Conservation (phyloP, 805 yeast genomes). For the Teunomyces tritomae region DNA sequence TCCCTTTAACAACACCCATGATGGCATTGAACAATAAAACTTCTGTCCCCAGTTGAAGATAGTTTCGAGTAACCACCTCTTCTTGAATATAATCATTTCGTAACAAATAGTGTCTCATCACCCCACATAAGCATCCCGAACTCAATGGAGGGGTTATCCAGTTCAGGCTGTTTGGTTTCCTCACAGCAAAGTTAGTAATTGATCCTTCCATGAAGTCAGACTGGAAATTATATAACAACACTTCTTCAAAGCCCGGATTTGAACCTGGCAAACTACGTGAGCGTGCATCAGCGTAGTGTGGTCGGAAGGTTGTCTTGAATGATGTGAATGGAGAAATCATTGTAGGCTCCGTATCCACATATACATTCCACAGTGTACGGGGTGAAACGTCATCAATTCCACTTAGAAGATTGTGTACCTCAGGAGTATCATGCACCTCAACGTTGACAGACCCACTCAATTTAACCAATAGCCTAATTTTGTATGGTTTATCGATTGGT, state of each 20-base stretch:
- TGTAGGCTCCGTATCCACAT: constrained; percentile 53
- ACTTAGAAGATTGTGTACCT: constrained; percentile 24
- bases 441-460: constrained; percentile 28
- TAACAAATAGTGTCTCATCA: constrained; percentile 64
- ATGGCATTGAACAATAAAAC: constrained; percentile 78
- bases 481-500: constrained; percentile 25
- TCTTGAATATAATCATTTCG: constrained; percentile 53
- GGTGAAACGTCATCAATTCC: constrained; percentile 18
- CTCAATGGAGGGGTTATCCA: constrained; percentile 85
- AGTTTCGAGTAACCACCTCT: constrained; percentile 43
- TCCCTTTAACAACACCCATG: constrained; percentile 72
- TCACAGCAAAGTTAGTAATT: constrained; percentile 74
- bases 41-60: constrained; percentile 63
- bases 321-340: constrained; percentile 74
- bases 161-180: constrained; percentile 29
- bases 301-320: constrained; percentile 79
- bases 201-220: constrained; percentile 75
- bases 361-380: constrained; percentile 50
- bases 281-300: constrained; percentile 62
- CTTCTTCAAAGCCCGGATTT: constrained; percentile 58
- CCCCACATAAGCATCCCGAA: constrained; percentile 85
- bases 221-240: constrained; percentile 56
- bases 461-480: constrained; percentile 30
- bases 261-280: constrained; percentile 40
- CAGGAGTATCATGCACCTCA: constrained; percentile 30